Evolutionary conservation across 331 rosid species (phyloP), one percentile per base, ranked within the genome.

Genomic region (Erythrophleum ivorense): DNA sequence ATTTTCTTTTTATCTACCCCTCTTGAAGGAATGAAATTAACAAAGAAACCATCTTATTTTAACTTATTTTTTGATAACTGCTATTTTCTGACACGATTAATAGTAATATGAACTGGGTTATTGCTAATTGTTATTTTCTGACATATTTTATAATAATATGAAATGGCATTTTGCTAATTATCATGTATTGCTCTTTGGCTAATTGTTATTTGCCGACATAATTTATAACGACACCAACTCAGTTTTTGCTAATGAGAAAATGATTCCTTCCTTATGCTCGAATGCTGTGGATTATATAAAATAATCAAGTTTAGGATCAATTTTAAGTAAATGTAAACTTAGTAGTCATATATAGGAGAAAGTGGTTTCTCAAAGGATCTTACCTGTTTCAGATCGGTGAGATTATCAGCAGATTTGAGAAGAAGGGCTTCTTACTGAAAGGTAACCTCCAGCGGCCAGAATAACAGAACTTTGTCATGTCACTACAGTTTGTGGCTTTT

Each of bases 381-480:
- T 45, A 4, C 19, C 3, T 80, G 62, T 86, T 83, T 81, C 88
- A 95, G 98, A 81, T 95, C 84, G 97, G 99, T 76, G 94, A 91
- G 84, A 85, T 95, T 65, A 91, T 96, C 78, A 80, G 95, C 91
- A 92, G 97, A 86, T 93, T 95, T 87, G 98, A 95, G 94, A 91
- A 93, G 91, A 95, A 93, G 85, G 99, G 99, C 9, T 93, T 95
- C 87, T 81, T 76, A 75, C 76, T 95, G 85, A 93, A 86, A 91
- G 99, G 98, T 93, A 84, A 52, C 5, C 2, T 13, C 24, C 19
- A 11, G 46, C 8, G 8, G 53, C 7, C 9, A 19, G 12, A 29
- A 9, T n/a, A 68, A 10, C 16, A 67, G 10, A 19, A 9, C 33
- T 40, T 38, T 16, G 8, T 38, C 9, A 65, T 16, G 38, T 45